Evolutionary conservation across 2,329 filamentous ascomycete genomes (phyloP), one percentile per base, ranked within the genome.

Genomic region (Didymosphaeria variabile): DNA sequence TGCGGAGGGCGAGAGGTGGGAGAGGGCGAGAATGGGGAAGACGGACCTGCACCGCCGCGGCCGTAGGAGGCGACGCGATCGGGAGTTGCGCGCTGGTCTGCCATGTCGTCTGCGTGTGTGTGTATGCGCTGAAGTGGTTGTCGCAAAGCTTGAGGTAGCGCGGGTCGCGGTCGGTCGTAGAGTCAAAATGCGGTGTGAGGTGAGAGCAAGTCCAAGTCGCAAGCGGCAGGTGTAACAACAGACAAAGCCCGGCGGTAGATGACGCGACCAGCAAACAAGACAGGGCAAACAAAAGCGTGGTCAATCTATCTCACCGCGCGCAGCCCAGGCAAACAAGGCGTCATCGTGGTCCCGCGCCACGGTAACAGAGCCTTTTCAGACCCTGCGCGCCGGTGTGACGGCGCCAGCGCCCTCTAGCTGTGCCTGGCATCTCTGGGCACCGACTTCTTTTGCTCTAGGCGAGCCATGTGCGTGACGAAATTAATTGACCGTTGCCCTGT

Each of bases 31-130:
- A 44, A 26, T 19, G 38, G 61, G 52, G 47, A 9, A 53, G 45
- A 59, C 79, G 69, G 77, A 85, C 84, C 91, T 64, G 91, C 91
- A 74, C 92, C 91, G 73, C 91, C 92, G 65, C 91, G 90, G 70
- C 92, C 91, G 72, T 91, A 88, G 44, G 90, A 92, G 50, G 77
- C 69, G 55, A 76, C 71, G 57, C 77, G 74, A 19, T 71, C 65
- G 9, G 59, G 65, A n/a, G 66, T 40, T 42, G 31, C n/a, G 21
- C 55, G 45, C 26, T 51, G 32, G 3, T 49, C 32, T 32, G 56
- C 38, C 60, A 62, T 62, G 46, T 38, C 49, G 66, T 63, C 63
- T 67, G 70, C 55, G 66, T 65, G 59, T 68, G 56, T 69, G 60
- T 67, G 54, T 70, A 72, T 73, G 36, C 8, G 66, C 56, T 26